Evolutionary conservation across 164 flowering plant species (phyloP), one percentile per base, ranked within the genome.

Genomic region (Vitis cinerea): DNA sequence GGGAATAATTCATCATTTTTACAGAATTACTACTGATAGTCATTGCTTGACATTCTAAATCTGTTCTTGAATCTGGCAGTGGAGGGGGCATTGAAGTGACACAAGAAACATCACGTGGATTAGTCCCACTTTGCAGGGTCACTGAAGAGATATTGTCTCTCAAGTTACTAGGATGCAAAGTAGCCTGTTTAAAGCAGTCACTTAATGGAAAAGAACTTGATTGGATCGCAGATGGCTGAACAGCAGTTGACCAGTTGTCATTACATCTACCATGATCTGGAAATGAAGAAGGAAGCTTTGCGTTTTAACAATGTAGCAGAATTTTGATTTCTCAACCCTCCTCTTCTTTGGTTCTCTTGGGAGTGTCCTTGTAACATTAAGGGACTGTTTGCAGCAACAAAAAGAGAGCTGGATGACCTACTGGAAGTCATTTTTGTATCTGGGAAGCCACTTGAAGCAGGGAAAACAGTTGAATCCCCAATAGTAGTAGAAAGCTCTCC

Each of bases 331-430:
- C 77, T 75, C n/a, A 57, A 76, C 27, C 69, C 69, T 57, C 60
- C 72, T 15, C 64, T 61, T 60, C 58, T 68, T 23, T 71, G 75
- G 17, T 57, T 59, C 55, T 68, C 81, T 67, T 73, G 84, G 61
- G 79, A 72, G 16, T 79, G 76, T 30, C 76, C 83, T 76, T 80
- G 87, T 57, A 78, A 52, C 74, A 83, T 61, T 55, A 78, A 64
- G 14, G 79, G 64, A 66, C 82, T 83, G 73, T 72, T 82, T 29
- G 84, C 49, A 37, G 71, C 70, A 67, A 71, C 73, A 37, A 77
- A 74, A 67, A 74, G 79, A 48, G 87, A 72, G 61, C 69, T 74
- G 65, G 61, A 78, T 47, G 77, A 77, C 66, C 74, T 70, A 63
- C 78, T 77, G 51, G 59, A 50, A 3, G 66, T 49, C 48, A 70